Base-by-base conservation (phyloP, 2,329 filamentous ascomycete species). In the Curvularia sp. region DNA sequence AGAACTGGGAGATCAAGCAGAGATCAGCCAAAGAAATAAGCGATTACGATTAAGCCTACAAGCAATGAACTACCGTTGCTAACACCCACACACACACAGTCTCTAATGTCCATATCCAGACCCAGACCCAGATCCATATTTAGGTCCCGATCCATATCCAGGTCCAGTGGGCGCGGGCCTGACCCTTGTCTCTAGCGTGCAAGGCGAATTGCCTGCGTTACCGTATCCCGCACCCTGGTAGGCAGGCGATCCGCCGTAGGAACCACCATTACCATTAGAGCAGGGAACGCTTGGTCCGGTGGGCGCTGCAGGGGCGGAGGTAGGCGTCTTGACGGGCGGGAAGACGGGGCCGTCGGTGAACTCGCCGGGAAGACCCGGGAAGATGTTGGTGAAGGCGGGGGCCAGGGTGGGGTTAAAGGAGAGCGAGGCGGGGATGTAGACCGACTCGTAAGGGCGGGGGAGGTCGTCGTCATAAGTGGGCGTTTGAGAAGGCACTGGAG, bases 141-240 rank as follows among this genome's bases (percentile, higher is more conserved):
- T 13, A 34, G 32, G 32, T 27, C 25, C 25, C 25, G 25, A 27
- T 27, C 25, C 25, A 3, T 3, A 27, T 27, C 32, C 32, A 34
- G 32, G 32, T 34, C 12, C 4, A 13, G 34, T 36, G n/a, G 68
- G 47, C n/a, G 61, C 66, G 18, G 66, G 61, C 55, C 59, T 68
- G 18, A 70, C 55, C 55, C 55, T 67, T 1, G 67, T 72, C 57
- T 66, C 59, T 28, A 72, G 53, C 6, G 64, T 67, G 50, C 64
- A 67, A 21, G 68, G 68, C 23, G 62, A 67, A 49, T 55, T 62
- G 15, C 56, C 53, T 5, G 59, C 41, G 27, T 59, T 52, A 3
- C 55, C 42, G 27, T 59, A 55, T 10, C 5, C n/a, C 15, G 34
- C 25, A 27, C 25, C 25, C 25, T 27, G 25, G 25, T 27, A 27